phyloP scores from a whole-genome alignment of 2,329 filamentous ascomycete genomes.

The Celoporthe dispersa region DNA sequence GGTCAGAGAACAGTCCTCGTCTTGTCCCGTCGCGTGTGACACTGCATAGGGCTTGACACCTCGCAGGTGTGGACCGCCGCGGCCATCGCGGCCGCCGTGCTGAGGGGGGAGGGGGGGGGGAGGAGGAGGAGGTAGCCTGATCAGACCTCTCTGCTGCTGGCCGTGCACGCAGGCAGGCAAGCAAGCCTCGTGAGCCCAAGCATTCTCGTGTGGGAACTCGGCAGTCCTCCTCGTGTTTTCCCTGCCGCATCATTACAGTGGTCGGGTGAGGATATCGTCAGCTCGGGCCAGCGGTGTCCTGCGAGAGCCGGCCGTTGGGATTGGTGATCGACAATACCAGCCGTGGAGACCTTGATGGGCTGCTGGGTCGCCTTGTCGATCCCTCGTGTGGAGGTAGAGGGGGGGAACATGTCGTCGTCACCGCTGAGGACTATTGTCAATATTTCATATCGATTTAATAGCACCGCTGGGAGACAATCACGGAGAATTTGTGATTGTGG shows the following conservation, averaged over 20 bases:
- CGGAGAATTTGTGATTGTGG: constrained; percentile 6
- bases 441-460: constrained; percentile 23
- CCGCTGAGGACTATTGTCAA: constrained; percentile 24
- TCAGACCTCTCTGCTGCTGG: background rate
- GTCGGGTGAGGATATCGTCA: background rate
- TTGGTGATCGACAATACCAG: background rate
- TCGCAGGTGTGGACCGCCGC: constrained; percentile 1
- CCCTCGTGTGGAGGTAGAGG: background rate
- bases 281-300: background rate
- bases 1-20: background rate
- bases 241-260: background rate
- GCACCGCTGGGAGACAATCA: constrained; percentile 12
- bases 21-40: constrained; percentile 3
- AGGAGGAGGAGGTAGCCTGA: background rate
- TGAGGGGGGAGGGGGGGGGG: too few species aligned
- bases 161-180: background rate
- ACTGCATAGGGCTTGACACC: constrained; percentile 15
- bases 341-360: background rate
- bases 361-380: background rate
- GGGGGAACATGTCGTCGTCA: constrained; percentile 16
- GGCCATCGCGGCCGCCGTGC: background rate
- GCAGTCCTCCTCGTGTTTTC: background rate
- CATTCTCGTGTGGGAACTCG: background rate
- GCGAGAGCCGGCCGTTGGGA: background rate
- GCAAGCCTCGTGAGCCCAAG: background rate